Base-by-base conservation (phyloP, 1,284 basidiomycete genomes). In the Trichosporon ovoides region DNA sequence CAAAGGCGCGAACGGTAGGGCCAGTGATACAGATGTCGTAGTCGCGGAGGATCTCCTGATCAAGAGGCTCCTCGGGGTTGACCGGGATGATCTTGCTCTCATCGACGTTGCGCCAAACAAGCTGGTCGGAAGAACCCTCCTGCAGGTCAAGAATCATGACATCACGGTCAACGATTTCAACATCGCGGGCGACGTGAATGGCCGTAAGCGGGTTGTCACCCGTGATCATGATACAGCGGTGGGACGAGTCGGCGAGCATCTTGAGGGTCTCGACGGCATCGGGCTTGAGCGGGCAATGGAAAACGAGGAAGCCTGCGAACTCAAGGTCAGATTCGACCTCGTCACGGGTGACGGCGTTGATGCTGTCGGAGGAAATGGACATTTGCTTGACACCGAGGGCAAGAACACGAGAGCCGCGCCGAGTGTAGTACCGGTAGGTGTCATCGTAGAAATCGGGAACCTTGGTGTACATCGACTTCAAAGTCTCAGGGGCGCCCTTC, bases 161-260 rank as follows among this genome's bases (percentile, higher is more conserved):
- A 11, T 95, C 90, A 34, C 92, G 85, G 71, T 97, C 93, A 12
- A 97, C 87, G 66, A 97, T 97, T 69, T 97, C 93, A 9, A 97
- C 94, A 69, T 94, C 91, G 34, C 84, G 84, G 19, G 94, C 93
- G 43, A 97, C 92, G 73, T 97, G 93, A 1, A 89, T 86, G 16
- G 93, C 93, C 0, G 94, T 97, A 57, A 97, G 79, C 14, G 93
- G 94, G 75, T 97, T 97, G 77, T 97, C 93, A 46, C 93, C 93
- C 49, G 93, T 97, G 65, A 97, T 97, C 93, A 97, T 97, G 62
- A 97, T 83, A 73, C 94, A 96, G 90, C 94, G 83, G 78, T 97
- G 94, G 2, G 91, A 95, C 9, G 92, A 91, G 72, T 96, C 92
- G 11, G 87, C 85, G 55, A 97, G 81, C 89, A 94, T 94, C 76